Conservation (phyloP, 176 grass and related monocot genomes). For the Oryza punctata region DNA sequence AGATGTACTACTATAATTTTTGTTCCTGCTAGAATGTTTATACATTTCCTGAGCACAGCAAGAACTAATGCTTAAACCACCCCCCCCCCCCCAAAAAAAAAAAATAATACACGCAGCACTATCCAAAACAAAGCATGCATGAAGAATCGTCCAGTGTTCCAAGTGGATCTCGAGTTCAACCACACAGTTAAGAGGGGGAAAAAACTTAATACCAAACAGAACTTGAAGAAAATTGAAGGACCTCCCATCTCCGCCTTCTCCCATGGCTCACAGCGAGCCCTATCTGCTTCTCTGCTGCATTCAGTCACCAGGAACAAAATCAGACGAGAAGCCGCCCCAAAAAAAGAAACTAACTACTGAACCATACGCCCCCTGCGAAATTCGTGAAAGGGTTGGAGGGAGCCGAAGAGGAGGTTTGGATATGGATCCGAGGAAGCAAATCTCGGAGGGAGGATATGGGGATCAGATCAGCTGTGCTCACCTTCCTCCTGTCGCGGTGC, state of each 20-base stretch:
- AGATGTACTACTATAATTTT: background rate
- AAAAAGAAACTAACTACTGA: background rate
- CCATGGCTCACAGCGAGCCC: background rate
- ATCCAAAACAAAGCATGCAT: background rate
- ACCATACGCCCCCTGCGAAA: background rate
- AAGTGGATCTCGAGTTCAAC: background rate
- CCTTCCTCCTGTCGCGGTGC: too few relatives aligned
- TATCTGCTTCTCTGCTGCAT: background rate
- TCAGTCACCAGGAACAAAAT: background rate
- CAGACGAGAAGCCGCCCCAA: background rate
- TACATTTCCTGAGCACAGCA: background rate
- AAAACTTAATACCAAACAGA: conserved; percentile 16
- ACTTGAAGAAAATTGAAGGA: conserved; percentile 14
- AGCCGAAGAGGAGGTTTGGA: too few relatives aligned
- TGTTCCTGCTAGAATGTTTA: background rate
- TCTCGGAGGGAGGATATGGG: background rate
- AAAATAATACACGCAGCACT: background rate
- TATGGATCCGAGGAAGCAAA: too few relatives aligned
- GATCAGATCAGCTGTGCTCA: background rate
- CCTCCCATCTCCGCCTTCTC: conserved; percentile 2
- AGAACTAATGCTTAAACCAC: background rate
- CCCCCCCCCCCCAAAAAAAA: too few relatives aligned
- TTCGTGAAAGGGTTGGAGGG: background rate
- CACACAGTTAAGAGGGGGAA: background rate
- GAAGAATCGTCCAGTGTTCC: background rate